Evolutionary conservation across 148 eudicot genomes (phyloP), one percentile per base, ranked within the genome.

Genomic region (Rhododendron ferrugineum): DNA sequence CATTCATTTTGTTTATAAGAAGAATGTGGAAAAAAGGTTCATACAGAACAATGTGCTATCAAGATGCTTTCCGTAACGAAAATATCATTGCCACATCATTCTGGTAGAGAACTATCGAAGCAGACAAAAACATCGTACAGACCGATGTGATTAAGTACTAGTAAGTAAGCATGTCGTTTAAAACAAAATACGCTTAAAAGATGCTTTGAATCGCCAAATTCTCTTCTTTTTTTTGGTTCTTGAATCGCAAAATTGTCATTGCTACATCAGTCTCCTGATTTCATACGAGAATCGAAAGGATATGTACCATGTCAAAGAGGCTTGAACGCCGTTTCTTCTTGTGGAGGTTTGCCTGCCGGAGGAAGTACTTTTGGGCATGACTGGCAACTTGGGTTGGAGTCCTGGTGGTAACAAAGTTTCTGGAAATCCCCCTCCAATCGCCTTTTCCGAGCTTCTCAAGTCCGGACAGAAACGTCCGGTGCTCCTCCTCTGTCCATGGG

Each of bases 321-420:
- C 92, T 90, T 9, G 94, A 87, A 47, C 93, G 88, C 6, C 90
- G 86, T 84, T 89, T 90, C 84, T 89, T 92, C 87, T 91, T 91
- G 84, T 84, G 50, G 82, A 89, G 89, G 86, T 74, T 85, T 20
- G 90, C 86, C 80, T 89, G 92, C 36, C 93, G 84, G 75, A 92
- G 94, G 76, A 92, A 92, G 75, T 91, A 90, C 84, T 92, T 92
- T 70, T 92, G 94, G 74, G 94, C 94, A 90, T 92, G 94, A 70
- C 94, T 92, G 54, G 94, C 93, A 37, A 92, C 93, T 86, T 92
- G 94, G 22, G 94, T 92, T 30, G 94, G 93, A 78, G 93, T 90
- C 72, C 94, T 85, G n/a, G 92, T 90, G 1, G 93, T 86, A 22
- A 92, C 93, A 79, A 89, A 92, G 56, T 88, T 91, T 87, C 87